Evolutionary conservation across 75 land plant genomes (phyloP), one percentile per base, ranked within the genome.

Genomic region (Ceratopteris richardii): DNA sequence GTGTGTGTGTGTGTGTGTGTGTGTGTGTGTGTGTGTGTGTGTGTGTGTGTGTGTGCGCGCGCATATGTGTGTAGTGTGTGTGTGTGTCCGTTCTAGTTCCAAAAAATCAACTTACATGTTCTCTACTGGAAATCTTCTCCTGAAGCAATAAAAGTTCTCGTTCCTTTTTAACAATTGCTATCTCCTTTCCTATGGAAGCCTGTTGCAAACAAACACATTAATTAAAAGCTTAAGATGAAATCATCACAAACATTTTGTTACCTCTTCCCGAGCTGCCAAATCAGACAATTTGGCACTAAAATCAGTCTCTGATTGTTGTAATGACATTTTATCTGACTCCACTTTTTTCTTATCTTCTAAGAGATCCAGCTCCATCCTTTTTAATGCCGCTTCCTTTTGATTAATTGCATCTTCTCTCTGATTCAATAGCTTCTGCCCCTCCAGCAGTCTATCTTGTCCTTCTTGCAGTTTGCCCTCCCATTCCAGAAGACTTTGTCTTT

Each of bases 391-490:
- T 17, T 94, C 96, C 54, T 58, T 64, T 44, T 79, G 73, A 66
- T 83, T 73, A 22, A 72, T 70, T 58, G 71, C 66, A 25, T 81
- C 82, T 63, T 94, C 98, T 43, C 90, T 70, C 66, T 94, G 77
- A 51, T 86, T 86, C 10, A 94, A 80, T 20, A 78, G 70, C 59
- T 82, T 79, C 41, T 80, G 79, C 12, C 79, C 79, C 24, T 86
- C 83, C 46, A 59, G 62, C 31, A 94, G 61, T 65, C 96, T 79
- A 16, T 69, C 81, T 48, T 90, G 96, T 17, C 75, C 81, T n/a
- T 83, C 88, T 20, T 80, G 78, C 25, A 94, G 57, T 18, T 70
- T 81, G 31, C 61, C 77, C 46, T 94, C 96, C 98, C 98, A 89
- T 21, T 75, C 88, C 2, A 55, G 69, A 44, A 94, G 64, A 64